These are phyloP conservation scores for Penicillium argentinense DNA, from an alignment of 495 filamentous ascomycete genomes.

Conservation along the genomic window DNA sequence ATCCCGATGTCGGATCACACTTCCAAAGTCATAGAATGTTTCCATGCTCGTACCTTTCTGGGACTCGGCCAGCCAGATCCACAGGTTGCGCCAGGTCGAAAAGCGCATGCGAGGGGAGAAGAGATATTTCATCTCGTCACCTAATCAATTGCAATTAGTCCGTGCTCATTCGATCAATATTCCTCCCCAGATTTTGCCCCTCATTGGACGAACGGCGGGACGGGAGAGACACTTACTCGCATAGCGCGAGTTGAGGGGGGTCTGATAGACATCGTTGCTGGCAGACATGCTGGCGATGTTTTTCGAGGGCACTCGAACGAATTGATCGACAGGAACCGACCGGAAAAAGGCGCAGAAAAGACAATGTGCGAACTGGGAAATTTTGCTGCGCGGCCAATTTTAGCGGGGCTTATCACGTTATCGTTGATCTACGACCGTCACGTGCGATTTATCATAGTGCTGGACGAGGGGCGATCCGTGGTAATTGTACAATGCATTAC, in stretches of 20 bases:
- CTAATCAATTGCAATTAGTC: slow-evolving; percentile 24
- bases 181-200: slow-evolving; percentile 9
- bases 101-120: slow-evolving; percentile 72
- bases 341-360: slow-evolving; percentile 11
- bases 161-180: too few relatives aligned
- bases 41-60: slow-evolving; percentile 58
- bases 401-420: slow-evolving; percentile 50
- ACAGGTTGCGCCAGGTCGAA: slow-evolving; percentile 76
- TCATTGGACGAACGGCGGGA: slow-evolving; percentile 7
- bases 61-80: slow-evolving; percentile 80
- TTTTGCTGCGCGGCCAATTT: slow-evolving; percentile 28
- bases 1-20: slow-evolving; percentile 16
- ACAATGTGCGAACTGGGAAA: slow-evolving; percentile 31
- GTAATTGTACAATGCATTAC: too few relatives aligned
- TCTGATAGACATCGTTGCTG: slow-evolving; percentile 68
- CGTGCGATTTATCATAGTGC: slow-evolving; percentile 6
- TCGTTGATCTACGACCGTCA: slow-evolving; percentile 25
- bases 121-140: slow-evolving; percentile 53
- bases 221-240: slow-evolving; percentile 49
- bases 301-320: slow-evolving; percentile 15
- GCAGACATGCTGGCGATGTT: slow-evolving; percentile 52
- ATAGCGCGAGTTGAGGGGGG: slow-evolving; percentile 72
- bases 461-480: too few relatives aligned
- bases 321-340: slow-evolving; percentile 25
- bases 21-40: not conserved